Conservation (phyloP, 495 filamentous ascomycete species). For the Penicillium subrubescens region DNA sequence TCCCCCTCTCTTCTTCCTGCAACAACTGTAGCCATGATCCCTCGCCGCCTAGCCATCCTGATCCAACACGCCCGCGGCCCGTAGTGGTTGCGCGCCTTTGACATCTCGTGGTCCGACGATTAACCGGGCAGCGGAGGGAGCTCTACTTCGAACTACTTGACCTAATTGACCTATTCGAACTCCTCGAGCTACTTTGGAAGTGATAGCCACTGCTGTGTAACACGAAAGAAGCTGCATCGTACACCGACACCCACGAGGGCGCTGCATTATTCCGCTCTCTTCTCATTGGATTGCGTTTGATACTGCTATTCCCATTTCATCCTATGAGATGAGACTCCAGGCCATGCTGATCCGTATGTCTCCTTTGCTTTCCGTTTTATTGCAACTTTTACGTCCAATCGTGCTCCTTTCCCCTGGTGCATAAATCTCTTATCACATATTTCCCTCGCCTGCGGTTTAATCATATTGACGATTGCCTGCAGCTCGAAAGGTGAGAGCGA, state of each 20-base stretch:
- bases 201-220: background rate
- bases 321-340: conserved; percentile 5
- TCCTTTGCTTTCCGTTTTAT: background rate
- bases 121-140: background rate
- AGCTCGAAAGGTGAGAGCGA: conserved; percentile 27
- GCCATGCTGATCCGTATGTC: conserved; percentile 17
- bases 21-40: background rate
- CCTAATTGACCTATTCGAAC: background rate
- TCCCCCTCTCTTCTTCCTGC: background rate
- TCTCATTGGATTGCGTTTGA: background rate
- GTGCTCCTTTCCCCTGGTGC: background rate
- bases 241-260: background rate
- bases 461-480: background rate
- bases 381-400: background rate
- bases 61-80: background rate
- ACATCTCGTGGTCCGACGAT: background rate
- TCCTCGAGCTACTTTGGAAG: background rate
- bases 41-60: background rate
- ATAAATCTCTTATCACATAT: background rate
- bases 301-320: background rate
- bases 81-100: background rate
- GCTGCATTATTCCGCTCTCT: background rate
- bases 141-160: background rate
- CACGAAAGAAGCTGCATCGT: background rate
- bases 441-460: background rate